Conservation (phyloP, 139 green algal species). For the Micromonas pusilla region DNA sequence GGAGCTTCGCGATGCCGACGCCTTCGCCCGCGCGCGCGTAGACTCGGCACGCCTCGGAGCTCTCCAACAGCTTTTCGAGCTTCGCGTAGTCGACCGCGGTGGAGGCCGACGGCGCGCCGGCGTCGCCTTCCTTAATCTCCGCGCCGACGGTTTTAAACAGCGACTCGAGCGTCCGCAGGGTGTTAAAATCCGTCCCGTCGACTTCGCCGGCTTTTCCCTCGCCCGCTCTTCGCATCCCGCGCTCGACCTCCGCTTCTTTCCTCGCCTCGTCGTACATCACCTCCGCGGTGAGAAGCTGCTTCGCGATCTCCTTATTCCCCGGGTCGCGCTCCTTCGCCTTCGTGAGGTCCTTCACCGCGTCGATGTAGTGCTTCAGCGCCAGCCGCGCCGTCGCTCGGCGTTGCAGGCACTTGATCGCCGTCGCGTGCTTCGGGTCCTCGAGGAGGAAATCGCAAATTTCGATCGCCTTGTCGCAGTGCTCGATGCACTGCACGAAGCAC, state of each 20-base stretch:
- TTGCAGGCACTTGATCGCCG: constrained; percentile 18
- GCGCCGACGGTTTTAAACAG: too few species aligned
- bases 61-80: background rate
- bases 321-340: background rate
- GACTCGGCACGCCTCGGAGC: background rate
- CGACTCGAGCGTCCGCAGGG: background rate
- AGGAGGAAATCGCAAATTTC: constrained; percentile 15
- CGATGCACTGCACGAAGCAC: constrained; percentile 65
- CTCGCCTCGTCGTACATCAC: background rate
- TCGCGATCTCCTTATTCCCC: background rate
- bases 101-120: background rate
- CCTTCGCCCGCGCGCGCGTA: background rate
- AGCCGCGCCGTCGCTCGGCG: constrained; percentile 7
- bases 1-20: background rate
- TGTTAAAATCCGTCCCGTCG: background rate
- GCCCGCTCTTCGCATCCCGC: background rate
- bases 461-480: constrained; percentile 66
- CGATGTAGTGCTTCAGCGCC: background rate
- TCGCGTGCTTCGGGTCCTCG: constrained; percentile 1
- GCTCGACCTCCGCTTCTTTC: background rate
- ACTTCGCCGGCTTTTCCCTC: background rate
- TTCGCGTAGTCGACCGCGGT: background rate
- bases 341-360: constrained; percentile 15
- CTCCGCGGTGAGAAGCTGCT: background rate
- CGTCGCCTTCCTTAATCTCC: too few species aligned